Conservation (phyloP, 2,329 filamentous ascomycete genomes). For the Cordyceps sp. region DNA sequence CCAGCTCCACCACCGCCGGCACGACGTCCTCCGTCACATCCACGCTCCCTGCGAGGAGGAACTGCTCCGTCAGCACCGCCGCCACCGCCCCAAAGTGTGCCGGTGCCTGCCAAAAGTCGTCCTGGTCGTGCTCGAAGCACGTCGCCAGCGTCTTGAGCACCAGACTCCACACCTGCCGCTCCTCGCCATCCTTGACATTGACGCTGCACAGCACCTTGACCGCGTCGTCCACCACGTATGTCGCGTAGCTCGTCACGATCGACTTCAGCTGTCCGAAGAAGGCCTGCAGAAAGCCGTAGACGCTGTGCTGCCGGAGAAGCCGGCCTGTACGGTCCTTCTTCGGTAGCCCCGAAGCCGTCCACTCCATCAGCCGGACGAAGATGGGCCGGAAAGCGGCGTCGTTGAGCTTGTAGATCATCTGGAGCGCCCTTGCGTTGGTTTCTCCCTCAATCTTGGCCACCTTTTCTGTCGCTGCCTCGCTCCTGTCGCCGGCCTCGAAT, state of each 20-base stretch:
- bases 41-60: slow-evolving; percentile 28
- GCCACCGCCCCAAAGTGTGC: slow-evolving; percentile 66
- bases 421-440: slow-evolving; percentile 56
- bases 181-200: slow-evolving; percentile 30
- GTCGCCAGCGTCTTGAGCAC: slow-evolving; percentile 56
- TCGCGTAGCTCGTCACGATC: slow-evolving; percentile 83
- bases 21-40: slow-evolving; percentile 39
- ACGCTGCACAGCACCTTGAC: slow-evolving; percentile 41
- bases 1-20: slow-evolving; percentile 64
- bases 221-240: slow-evolving; percentile 65
- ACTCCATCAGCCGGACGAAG: slow-evolving; percentile 74
- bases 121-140: slow-evolving; percentile 78
- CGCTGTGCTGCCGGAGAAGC: slow-evolving; percentile 49
- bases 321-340: slow-evolving; percentile 44
- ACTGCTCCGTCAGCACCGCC: slow-evolving; percentile 52
- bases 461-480: slow-evolving; percentile 25
- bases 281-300: slow-evolving; percentile 63
- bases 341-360: slow-evolving; percentile 45
- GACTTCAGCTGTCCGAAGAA: slow-evolving; percentile 84
- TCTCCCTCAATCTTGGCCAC: slow-evolving; percentile 44
- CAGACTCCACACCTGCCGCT: slow-evolving; percentile 46
- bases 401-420: slow-evolving; percentile 94
- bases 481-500: slow-evolving; percentile 26
- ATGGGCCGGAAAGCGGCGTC: slow-evolving; percentile 85
- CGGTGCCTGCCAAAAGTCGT: slow-evolving; percentile 91